A percentile compares a stretch with the other conserved stretches of the same genome.
Conservation (phyloP, 2,329 filamentous ascomycete genomes). For the Fusarium avenaceum region DNA sequence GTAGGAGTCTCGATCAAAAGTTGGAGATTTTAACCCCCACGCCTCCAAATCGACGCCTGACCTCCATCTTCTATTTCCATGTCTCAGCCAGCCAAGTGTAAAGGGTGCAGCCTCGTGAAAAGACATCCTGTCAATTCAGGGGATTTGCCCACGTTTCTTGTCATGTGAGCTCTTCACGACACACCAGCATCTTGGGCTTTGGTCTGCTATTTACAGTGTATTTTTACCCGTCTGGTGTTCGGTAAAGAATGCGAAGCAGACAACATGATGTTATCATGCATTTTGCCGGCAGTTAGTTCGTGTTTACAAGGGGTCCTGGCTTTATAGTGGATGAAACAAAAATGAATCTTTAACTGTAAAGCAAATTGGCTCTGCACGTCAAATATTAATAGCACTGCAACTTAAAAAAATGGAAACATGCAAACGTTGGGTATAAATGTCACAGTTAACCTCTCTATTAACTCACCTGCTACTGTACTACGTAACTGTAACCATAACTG, state of each 20-base stretch:
- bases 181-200: constrained; percentile 6
- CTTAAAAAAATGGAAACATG: not conserved
- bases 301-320: constrained; percentile 12
- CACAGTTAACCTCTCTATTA: constrained; percentile 18
- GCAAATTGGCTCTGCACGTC: not conserved
- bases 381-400: constrained; percentile 2
- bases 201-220: not conserved
- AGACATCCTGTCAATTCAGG: constrained; percentile 41
- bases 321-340: constrained; percentile 17
- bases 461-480: constrained; percentile 1
- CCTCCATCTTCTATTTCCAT: constrained; percentile 22
- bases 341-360: constrained; percentile 19
- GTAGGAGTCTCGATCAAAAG: not conserved
- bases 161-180: constrained; percentile 28
- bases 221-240: not conserved
- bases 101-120: constrained; percentile 32
- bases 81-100: constrained; percentile 31
- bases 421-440: not conserved
- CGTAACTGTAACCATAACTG: not conserved
- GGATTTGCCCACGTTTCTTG: constrained; percentile 41
- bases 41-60: constrained; percentile 23
- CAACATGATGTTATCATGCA: constrained; percentile 44
- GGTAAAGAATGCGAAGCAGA: not conserved
- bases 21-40: constrained; percentile 19
- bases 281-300: constrained; percentile 7